These are phyloP conservation scores for Bipolaris zeicola DNA, from an alignment of 2,329 filamentous ascomycete species.

Conservation along the genomic window DNA sequence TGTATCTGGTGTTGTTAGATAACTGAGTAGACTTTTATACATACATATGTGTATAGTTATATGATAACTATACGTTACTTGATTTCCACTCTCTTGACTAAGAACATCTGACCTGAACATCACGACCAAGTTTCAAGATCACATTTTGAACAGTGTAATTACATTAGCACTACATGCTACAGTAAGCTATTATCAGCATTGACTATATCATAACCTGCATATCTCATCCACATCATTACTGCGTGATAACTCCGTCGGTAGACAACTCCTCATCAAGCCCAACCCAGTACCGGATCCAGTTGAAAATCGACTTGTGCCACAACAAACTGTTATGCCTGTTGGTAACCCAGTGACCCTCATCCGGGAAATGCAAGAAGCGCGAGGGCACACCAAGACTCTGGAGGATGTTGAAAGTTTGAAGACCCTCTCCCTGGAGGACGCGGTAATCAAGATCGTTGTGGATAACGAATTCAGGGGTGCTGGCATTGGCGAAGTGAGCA, in stretches of 20 bases:
- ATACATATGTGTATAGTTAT: not conserved
- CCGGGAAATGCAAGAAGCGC: conserved; percentile 78
- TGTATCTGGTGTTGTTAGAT: not conserved
- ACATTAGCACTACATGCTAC: too few relatives aligned
- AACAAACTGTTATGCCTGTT: conserved; percentile 88
- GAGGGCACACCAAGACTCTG: conserved; percentile 77
- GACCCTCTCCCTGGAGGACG: conserved; percentile 81
- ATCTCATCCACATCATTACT: conserved; percentile 20
- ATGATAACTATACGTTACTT: too few relatives aligned
- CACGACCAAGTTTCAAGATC: too few relatives aligned
- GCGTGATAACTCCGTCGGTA: conserved; percentile 40
- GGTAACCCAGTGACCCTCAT: conserved; percentile 80
- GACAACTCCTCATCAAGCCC: conserved; percentile 39
- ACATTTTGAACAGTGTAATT: too few relatives aligned
- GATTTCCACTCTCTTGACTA: too few relatives aligned
- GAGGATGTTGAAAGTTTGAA: conserved; percentile 83
- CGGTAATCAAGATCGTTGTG: conserved; percentile 90
- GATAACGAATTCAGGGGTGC: conserved; percentile 85
- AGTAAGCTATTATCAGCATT: too few relatives aligned
- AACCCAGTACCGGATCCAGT: conserved; percentile 45
- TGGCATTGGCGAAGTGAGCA: conserved; percentile 69
- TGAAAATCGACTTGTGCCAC: conserved; percentile 70
- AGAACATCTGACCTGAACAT: too few relatives aligned
- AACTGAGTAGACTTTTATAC: too few relatives aligned
- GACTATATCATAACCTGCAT: not conserved